These are phyloP conservation scores for Verticillium albo-atrum DNA, from an alignment of 2,329 filamentous ascomycete genomes.

Conservation along the genomic window DNA sequence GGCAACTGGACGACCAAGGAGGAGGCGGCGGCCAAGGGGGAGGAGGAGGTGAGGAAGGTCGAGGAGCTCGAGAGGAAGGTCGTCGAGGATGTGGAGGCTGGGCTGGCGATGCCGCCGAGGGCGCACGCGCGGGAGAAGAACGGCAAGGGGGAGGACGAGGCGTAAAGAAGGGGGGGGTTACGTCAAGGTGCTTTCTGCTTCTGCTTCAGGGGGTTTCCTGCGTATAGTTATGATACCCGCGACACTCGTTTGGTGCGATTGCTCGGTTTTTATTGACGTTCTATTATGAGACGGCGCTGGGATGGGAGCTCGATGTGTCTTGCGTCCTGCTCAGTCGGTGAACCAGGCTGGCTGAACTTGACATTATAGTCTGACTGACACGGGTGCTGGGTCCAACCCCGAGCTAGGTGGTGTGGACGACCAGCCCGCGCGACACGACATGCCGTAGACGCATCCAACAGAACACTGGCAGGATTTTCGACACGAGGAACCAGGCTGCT, in stretches of 20 bases:
- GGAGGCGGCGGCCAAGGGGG: slow-evolving; percentile 18
- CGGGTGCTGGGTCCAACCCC: too few species aligned
- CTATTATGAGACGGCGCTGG: not conserved
- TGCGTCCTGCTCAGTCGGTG: not conserved
- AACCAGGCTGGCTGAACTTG: not conserved
- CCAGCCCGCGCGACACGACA: too few species aligned
- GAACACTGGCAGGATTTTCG: too few species aligned
- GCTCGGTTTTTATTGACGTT: slow-evolving; percentile 1
- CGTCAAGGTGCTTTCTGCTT: too few species aligned
- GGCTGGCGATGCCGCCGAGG: slow-evolving; percentile 40
- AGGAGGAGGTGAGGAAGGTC: slow-evolving; percentile 19
- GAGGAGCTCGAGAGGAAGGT: slow-evolving; percentile 38
- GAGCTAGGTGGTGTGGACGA: too few species aligned
- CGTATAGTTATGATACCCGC: slow-evolving; percentile 9
- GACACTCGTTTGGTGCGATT: slow-evolving; percentile 7
- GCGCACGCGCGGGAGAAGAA: slow-evolving; percentile 29
- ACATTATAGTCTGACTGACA: too few species aligned
- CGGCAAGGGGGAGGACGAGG: slow-evolving; percentile 15
- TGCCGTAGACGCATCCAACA: too few species aligned
- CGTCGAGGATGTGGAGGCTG: slow-evolving; percentile 41
- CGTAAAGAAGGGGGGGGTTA: slow-evolving; percentile 1
- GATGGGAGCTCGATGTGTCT: slow-evolving; percentile 1
- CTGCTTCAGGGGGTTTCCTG: too few species aligned
- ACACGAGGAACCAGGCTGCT: not conserved
- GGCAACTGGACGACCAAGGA: slow-evolving; percentile 43